These are phyloP conservation scores for Zasmidium angulare DNA, from an alignment of 2,329 filamentous ascomycete genomes.

Conservation along the genomic window DNA sequence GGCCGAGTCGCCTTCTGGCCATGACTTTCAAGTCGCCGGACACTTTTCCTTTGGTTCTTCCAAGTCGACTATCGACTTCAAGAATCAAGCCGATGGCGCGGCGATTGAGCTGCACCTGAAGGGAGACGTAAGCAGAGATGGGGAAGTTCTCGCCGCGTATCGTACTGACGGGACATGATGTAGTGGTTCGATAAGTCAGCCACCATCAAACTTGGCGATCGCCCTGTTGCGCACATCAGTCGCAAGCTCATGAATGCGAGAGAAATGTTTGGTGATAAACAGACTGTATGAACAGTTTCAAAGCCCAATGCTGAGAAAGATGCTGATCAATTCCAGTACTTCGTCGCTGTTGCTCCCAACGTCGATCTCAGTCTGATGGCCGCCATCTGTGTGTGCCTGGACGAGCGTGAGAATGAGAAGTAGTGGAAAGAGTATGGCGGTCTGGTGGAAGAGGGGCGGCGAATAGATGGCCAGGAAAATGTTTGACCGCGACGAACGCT, in stretches of 20 bases:
- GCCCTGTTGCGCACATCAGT: slow-evolving; percentile 58
- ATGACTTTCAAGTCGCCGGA: slow-evolving; percentile 41
- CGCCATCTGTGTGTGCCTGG: slow-evolving; percentile 67
- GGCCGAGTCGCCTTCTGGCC: slow-evolving; percentile 39
- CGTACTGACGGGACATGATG: background rate
- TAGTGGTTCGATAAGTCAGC: slow-evolving; percentile 57
- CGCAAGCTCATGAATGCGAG: slow-evolving; percentile 59
- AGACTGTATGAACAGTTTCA: slow-evolving; percentile 46
- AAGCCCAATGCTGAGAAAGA: no score
- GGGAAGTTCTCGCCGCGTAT: background rate
- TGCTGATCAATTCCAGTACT: slow-evolving; percentile 46
- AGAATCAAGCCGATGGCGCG: slow-evolving; percentile 46
- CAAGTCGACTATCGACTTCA: slow-evolving; percentile 60
- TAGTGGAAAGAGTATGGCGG: background rate
- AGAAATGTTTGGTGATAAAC: slow-evolving; percentile 60
- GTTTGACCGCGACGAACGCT: no score
- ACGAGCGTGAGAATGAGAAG: slow-evolving; percentile 61
- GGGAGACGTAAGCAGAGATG: slow-evolving; percentile 46
- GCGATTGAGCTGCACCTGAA: slow-evolving; percentile 55
- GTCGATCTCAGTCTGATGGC: slow-evolving; percentile 66
- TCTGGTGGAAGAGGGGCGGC: background rate
- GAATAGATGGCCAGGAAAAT: no score
- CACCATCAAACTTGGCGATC: slow-evolving; percentile 54
- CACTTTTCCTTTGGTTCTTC: slow-evolving; percentile 52
- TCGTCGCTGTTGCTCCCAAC: slow-evolving; percentile 61